phyloP scores from a whole-genome alignment of 139 green algal species.

The Chlamydomonas urium region DNA sequence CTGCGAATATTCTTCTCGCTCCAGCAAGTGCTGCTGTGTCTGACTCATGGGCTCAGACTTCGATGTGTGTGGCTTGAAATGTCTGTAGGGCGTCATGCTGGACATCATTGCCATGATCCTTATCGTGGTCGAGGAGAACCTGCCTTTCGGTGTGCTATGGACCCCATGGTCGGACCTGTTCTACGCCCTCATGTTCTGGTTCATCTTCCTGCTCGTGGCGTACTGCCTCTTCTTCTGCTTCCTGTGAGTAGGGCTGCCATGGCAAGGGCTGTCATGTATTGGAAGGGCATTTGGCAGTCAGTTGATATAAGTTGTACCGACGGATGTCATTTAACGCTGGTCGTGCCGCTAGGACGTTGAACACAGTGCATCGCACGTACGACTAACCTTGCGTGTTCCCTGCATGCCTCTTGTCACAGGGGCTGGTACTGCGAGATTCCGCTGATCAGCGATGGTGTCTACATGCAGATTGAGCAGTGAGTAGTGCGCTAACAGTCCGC shows the following conservation, averaged over 20 bases:
- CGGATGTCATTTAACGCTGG: neutral
- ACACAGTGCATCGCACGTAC: neutral
- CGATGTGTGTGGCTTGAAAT: neutral
- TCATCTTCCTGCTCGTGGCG: conserved; percentile 58
- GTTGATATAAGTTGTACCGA: neutral
- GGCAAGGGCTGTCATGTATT: neutral
- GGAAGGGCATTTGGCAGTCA: neutral
- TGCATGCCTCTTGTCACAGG: conserved; percentile 27
- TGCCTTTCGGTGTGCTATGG: conserved; percentile 54
- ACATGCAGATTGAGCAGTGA: conserved; percentile 62
- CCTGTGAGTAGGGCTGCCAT: conserved; percentile 38
- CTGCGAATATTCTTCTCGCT: too few relatives aligned
- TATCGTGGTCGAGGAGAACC: conserved; percentile 59
- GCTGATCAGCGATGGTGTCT: conserved; percentile 53
- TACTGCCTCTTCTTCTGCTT: conserved; percentile 72
- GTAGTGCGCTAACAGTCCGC: neutral
- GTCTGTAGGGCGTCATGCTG: conserved; percentile 52
- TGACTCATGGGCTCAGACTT: too few relatives aligned
- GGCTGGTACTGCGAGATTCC: conserved; percentile 68
- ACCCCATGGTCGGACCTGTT: conserved; percentile 52
- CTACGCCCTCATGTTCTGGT: conserved; percentile 60
- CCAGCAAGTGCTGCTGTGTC: neutral
- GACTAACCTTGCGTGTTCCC: neutral
- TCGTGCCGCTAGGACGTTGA: neutral
- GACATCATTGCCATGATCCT: conserved; percentile 66